Evolutionary conservation across 768 basidiomycete genomes (phyloP).

Genomic region (Cystofilobasidium ferigula): DNA sequence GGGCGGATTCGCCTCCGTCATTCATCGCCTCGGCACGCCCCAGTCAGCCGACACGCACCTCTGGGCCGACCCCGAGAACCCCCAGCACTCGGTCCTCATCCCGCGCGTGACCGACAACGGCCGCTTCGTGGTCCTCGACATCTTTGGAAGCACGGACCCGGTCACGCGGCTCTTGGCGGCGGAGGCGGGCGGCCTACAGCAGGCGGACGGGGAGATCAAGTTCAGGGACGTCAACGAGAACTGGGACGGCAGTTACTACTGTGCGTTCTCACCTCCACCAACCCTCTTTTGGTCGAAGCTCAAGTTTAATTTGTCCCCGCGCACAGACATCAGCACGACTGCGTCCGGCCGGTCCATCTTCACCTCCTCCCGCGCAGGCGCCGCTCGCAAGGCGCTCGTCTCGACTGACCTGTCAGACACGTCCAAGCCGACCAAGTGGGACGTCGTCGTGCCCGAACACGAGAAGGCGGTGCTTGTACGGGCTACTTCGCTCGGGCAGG

Average conservation of each 20-base stretch:
- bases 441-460: slow-evolving; percentile 8
- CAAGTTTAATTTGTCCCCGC: background rate
- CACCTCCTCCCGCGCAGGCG: background rate
- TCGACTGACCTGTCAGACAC: background rate
- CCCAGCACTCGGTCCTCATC: slow-evolving; percentile 14
- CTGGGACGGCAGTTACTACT: slow-evolving; percentile 23
- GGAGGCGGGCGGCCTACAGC: background rate
- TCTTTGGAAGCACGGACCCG: slow-evolving; percentile 11
- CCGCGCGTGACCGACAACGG: slow-evolving; percentile 19
- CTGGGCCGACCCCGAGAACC: slow-evolving; percentile 5
- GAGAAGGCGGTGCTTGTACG: slow-evolving; percentile 7
- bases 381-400: background rate
- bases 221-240: slow-evolving; percentile 2
- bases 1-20: slow-evolving; percentile 9
- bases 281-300: background rate
- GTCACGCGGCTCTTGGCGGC: background rate
- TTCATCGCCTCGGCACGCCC: slow-evolving; percentile 18
- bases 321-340: slow-evolving; percentile 15
- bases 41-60: slow-evolving; percentile 12
- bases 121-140: slow-evolving; percentile 9
- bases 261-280: background rate
- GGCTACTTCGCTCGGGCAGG: slow-evolving; percentile 6
- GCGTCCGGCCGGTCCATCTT: slow-evolving; percentile 11
- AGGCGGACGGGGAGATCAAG: background rate
- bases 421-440: background rate